Evolutionary conservation across 1,284 basidiomycete genomes (phyloP), one percentile per base, ranked within the genome.

Genomic region (Fistulinella staudtii): DNA sequence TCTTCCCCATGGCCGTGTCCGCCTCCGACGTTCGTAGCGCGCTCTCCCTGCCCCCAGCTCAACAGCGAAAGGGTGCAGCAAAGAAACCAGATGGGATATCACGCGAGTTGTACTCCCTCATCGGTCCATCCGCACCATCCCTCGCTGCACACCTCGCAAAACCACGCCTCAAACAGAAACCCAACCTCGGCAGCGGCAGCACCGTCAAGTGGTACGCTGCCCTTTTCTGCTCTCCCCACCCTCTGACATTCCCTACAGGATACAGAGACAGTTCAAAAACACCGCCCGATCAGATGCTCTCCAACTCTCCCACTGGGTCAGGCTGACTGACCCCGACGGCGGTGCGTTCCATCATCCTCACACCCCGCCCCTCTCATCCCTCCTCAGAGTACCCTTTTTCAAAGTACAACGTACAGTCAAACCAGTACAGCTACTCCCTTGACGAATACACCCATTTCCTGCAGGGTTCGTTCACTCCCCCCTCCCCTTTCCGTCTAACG

Each of bases 51-150:
- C 42, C 36, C 4, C 47, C 41, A 0, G 17, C 50, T 0, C 49
- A 42, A 11, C 39, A 28, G 0, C 55, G 58, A 34, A 65, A 37
- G 24, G 18, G 43, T 0, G 55, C 71, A 0, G 48, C 72, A 3
- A 74, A 76, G 56, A 91, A 89, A 65, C 88, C 87, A 1, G 89
- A 93, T 25, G 95, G 94, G 20, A 95, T 98, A 53, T 87, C 92
- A 0, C 76, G 93, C 52, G 94, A 98, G 66, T 76, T 99, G 3
- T 97, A 90, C 66, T 85, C 90, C 1, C 79, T 99, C 48, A 95
- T 99, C 52, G 96, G 95, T 15, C 84, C 92, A 54, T 89, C 91
- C 45, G 86, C 87, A 5, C 92, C 94, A 2, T 85, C 86, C 1
- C 75, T 97, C 30, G 81, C 81, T 1, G 78, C 82, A 24, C 81